These are phyloP conservation scores for Graphilbum sp. DNA, from an alignment of 2,329 filamentous ascomycete species.

Conservation along the genomic window DNA sequence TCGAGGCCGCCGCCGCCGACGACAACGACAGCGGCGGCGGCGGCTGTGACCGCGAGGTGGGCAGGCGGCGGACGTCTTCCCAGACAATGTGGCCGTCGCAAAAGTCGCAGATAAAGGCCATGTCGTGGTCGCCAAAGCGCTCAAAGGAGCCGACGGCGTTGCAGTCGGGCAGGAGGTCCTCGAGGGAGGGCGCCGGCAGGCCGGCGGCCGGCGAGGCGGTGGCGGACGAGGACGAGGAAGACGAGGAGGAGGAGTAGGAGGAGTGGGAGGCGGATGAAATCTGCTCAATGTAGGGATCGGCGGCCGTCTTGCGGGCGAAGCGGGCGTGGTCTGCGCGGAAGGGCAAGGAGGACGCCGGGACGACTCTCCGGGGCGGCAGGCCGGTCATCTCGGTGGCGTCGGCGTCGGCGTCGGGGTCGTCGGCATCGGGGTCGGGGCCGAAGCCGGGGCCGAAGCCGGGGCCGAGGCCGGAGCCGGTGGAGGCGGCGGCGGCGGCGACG, in stretches of 20 bases:
- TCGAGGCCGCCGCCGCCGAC: too few relatives aligned
- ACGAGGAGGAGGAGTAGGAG: too few relatives aligned
- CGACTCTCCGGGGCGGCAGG: slow-evolving; percentile 2
- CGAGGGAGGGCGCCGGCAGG: slow-evolving; percentile 14
- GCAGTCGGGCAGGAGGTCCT: slow-evolving; percentile 32
- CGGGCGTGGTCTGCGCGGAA: too few relatives aligned
- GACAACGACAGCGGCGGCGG: slow-evolving; percentile 1
- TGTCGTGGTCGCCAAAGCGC: slow-evolving; percentile 34
- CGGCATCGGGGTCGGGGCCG: slow-evolving; percentile 2
- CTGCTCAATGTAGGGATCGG: too few relatives aligned
- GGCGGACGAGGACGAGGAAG: background rate
- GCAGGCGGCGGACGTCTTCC: slow-evolving; percentile 37
- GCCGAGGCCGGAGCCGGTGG: too few relatives aligned
- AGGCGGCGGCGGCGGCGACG: too few relatives aligned
- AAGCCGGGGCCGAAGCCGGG: slow-evolving; percentile 2
- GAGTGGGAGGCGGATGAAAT: too few relatives aligned
- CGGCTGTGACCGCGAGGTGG: slow-evolving; percentile 22
- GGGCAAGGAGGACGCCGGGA: background rate
- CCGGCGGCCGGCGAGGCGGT: background rate
- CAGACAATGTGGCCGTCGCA: slow-evolving; percentile 44
- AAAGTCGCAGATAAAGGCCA: slow-evolving; percentile 44
- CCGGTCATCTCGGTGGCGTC: slow-evolving; percentile 6
- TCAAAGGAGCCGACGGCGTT: slow-evolving; percentile 38
- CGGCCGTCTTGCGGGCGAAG: too few relatives aligned
- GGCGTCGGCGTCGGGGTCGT: slow-evolving; percentile 1